These are phyloP conservation scores for Agarophyton chilense DNA, from an alignment of 23 red algal genomes.

Conservation along the genomic window DNA sequence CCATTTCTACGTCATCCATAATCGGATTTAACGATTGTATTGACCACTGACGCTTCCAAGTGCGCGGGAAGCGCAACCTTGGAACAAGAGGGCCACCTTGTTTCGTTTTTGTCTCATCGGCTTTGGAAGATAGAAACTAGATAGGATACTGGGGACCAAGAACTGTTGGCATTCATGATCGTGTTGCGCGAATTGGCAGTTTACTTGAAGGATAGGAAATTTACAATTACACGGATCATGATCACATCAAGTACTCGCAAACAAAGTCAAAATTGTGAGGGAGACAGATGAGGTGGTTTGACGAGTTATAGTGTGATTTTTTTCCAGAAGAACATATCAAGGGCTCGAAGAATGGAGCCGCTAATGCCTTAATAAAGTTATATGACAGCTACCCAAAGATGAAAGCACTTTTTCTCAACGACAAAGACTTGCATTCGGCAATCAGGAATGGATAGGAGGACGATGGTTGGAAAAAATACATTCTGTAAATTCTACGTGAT, in stretches of 20 bases:
- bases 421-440: not conserved
- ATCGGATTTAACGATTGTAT: no score
- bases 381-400: not conserved
- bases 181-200: no score
- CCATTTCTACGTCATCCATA: constrained; percentile 13
- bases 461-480: not conserved
- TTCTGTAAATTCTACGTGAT: constrained; percentile 4
- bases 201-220: no score
- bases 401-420: not conserved
- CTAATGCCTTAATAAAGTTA: constrained; percentile 28
- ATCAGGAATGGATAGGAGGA: constrained; percentile 13
- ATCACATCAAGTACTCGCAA: constrained; percentile 29
- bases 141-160: no score
- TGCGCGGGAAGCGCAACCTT: constrained; percentile 24
- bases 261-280: constrained; percentile 41
- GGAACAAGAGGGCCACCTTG: constrained; percentile 44
- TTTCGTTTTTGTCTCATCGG: no score
- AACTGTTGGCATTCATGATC: no score
- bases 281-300: constrained; percentile 28
- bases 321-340: constrained; percentile 16
- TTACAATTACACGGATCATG: constrained; percentile 37
- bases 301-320: constrained; percentile 3
- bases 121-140: no score
- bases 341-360: constrained; percentile 19
- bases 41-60: constrained; percentile 30